Evolutionary conservation across 1,284 basidiomycete species (phyloP), one percentile per base, ranked within the genome.

Genomic region (Gomphus sp.): DNA sequence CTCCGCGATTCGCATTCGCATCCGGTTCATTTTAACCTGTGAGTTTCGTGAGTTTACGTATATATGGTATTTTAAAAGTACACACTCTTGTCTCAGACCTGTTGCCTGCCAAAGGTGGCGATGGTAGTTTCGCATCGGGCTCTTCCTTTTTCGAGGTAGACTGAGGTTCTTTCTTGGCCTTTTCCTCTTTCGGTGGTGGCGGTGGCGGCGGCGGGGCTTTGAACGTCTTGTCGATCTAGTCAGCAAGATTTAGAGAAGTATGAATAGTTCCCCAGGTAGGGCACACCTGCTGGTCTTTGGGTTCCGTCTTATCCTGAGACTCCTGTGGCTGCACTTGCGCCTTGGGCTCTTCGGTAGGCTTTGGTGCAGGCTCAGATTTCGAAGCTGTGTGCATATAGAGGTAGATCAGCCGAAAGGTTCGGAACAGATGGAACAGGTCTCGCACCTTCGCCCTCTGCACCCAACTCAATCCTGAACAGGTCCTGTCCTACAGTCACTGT

Each of bases 11-110:
- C 96, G 91, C 66, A 91, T 80, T 62, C 96, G 91, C 97, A 99
- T 99, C 59, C 93, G 87, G 72, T 84, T 93, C 93, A 98, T 97
- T 80, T 97, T 97, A 68, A 97, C 87, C 87, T 91, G 66, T n/a
- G 44, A 11, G 22, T 41, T 25, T 16, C 45, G 58, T 48, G 16
- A 57, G 56, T 16, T 25, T 25, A 31, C 33, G 45, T 14, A 9
- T 44, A 22, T 16, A 59, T 34, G 43, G n/a, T 10, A 37, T n/a
- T 37, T 36, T n/a, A 14, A 22, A 43, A 14, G 18, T 12, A 73
- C 78, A 62, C 68, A 91, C 93, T 67, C 95, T 81, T 25, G 91
- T 95, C 80, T 98, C 95, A 65, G 79, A 84, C 62, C 95, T 82
- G 68, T 76, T 80, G 22, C 85, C 84, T 43, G 80, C 71, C 22